A percentile compares a stretch with the other conserved stretches of the same genome.
Conservation (phyloP, 1,284 basidiomycete genomes). For the Apiotrichum brassicae region DNA sequence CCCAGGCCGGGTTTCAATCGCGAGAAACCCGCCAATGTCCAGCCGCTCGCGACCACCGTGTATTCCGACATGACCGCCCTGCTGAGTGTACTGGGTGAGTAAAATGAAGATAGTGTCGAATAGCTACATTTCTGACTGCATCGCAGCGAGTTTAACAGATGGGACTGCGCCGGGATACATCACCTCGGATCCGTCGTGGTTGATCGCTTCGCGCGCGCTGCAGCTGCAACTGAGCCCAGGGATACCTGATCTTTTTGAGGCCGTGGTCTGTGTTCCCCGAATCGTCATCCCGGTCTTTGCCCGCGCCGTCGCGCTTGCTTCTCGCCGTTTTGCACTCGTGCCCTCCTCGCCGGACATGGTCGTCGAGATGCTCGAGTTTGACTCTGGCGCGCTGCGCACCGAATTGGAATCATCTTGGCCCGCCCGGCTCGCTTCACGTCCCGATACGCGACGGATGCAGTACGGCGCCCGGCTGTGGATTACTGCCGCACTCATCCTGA, state of each 20-base stretch:
- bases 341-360: conserved; percentile 5
- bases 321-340: background rate
- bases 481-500: conserved; percentile 1
- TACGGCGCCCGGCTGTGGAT: conserved; percentile 8
- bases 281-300: conserved; percentile 4
- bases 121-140: no score
- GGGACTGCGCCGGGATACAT: conserved; percentile 2
- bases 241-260: conserved; percentile 6
- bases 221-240: conserved; percentile 1
- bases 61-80: conserved; percentile 8
- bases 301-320: background rate
- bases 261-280: conserved; percentile 1
- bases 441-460: conserved; percentile 1
- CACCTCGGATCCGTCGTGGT: conserved; percentile 4
- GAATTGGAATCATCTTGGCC: conserved; percentile 8
- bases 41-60: conserved; percentile 4
- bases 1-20: conserved; percentile 1
- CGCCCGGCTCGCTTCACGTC: conserved; percentile 1
- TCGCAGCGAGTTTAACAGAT: conserved; percentile 1
- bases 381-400: conserved; percentile 1
- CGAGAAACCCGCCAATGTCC: background rate
- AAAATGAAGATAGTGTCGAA: no score
- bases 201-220: conserved; percentile 7
- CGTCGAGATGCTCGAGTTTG: conserved; percentile 5
- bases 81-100: conserved; percentile 1